phyloP scores from a whole-genome alignment of 345 rosid genomes.

The Tarenaya hassleriana region DNA sequence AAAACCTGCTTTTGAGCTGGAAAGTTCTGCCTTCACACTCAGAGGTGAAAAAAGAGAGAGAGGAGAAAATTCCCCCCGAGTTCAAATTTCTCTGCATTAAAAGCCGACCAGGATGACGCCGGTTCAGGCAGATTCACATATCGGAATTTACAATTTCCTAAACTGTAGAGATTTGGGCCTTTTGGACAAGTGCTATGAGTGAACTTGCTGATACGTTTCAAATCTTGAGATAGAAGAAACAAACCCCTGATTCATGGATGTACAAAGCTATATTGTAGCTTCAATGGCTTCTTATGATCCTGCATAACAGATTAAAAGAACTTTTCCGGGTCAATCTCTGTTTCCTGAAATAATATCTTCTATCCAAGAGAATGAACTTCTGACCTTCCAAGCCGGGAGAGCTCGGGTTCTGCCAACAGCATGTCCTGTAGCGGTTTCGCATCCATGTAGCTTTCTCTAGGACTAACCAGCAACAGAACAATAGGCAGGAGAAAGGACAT shows the following conservation, averaged over 20 bases:
- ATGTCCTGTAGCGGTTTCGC: constrained; percentile 55
- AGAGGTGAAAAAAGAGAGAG: too few species aligned
- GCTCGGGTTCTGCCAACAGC: constrained; percentile 81
- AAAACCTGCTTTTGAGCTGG: too few species aligned
- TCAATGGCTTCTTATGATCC: constrained; percentile 36
- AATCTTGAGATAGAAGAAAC: too few species aligned
- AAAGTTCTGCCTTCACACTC: too few species aligned
- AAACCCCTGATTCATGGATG: neutral
- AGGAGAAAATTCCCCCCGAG: too few species aligned
- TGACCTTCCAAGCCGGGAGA: constrained; percentile 79
- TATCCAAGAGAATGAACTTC: constrained; percentile 9
- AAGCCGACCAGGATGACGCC: too few species aligned
- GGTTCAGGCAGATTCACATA: too few species aligned
- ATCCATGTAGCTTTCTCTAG: constrained; percentile 37
- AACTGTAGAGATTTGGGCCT: too few species aligned
- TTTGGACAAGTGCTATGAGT: too few species aligned
- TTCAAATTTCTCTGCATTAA: too few species aligned
- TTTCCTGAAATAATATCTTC: neutral
- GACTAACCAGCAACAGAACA: constrained; percentile 22
- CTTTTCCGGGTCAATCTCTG: neutral
- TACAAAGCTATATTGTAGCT: neutral
- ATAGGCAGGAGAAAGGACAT: constrained; percentile 9
- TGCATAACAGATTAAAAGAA: constrained; percentile 29
- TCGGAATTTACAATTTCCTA: too few species aligned
- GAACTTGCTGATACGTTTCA: too few species aligned